Evolutionary conservation across 495 filamentous ascomycete species (phyloP).

Genomic region (Hyphodiscus hymeniophilus): DNA sequence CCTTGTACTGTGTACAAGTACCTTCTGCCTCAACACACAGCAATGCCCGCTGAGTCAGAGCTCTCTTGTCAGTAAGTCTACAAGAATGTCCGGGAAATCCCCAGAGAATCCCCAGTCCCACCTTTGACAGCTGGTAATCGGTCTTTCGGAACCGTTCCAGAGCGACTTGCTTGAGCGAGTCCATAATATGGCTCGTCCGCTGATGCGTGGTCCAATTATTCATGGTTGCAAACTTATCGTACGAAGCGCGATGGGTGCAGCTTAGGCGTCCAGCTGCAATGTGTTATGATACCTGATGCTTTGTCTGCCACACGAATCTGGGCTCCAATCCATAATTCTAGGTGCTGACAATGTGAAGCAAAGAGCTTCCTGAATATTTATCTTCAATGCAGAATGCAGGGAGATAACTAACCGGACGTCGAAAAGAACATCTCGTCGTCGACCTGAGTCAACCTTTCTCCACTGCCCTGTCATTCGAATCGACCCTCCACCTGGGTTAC

Average conservation of each 20-base stretch:
- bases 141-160: background rate
- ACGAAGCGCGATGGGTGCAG: background rate
- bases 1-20: no score
- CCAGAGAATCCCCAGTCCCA: no score
- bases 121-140: background rate
- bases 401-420: background rate
- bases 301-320: no score
- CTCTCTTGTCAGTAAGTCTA: background rate
- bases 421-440: slow-evolving; percentile 2
- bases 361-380: background rate
- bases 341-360: no score
- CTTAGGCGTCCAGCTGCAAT: no score
- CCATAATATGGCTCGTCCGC: slow-evolving; percentile 3
- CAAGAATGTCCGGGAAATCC: no score
- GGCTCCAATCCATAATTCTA: no score
- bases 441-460: background rate
- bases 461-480: slow-evolving; percentile 9
- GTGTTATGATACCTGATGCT: no score
- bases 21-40: slow-evolving; percentile 3
- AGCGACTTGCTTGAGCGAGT: background rate
- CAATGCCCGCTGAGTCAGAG: background rate
- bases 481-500: slow-evolving; percentile 9
- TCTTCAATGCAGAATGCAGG: background rate
- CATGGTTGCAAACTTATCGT: background rate
- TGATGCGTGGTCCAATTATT: slow-evolving; percentile 16